A percentile compares a stretch with the other conserved stretches of the same genome.
phyloP scores from a whole-genome alignment of 768 basidiomycete genomes.

The Melanogaster broomeanus region DNA sequence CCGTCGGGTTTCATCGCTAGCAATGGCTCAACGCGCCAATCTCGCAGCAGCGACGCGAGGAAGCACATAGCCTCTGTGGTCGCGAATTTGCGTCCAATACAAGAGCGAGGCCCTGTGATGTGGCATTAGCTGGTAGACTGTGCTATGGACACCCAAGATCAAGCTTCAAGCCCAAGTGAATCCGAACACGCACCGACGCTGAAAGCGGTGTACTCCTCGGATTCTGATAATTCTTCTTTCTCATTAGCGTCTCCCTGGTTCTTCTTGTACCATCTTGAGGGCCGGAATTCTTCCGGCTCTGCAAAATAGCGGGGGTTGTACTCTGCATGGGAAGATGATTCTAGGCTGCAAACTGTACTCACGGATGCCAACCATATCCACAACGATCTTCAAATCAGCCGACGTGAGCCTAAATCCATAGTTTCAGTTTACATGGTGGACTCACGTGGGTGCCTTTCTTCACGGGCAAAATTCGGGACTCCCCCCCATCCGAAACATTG shows the following conservation, averaged over 20 bases:
- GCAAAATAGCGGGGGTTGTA: slow-evolving; percentile 38
- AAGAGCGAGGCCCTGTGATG: slow-evolving; percentile 46
- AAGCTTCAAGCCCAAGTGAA: background rate
- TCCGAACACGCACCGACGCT: slow-evolving; percentile 17
- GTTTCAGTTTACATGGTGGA: too few species aligned
- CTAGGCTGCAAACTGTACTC: slow-evolving; percentile 3
- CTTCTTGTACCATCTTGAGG: slow-evolving; percentile 39
- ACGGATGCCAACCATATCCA: slow-evolving; percentile 34
- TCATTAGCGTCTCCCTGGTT: background rate
- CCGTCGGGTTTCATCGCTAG: slow-evolving; percentile 22
- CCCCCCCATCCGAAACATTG: slow-evolving; percentile 15
- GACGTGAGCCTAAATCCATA: background rate
- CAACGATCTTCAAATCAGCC: slow-evolving; percentile 13
- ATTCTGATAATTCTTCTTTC: slow-evolving; percentile 5
- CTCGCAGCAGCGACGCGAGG: slow-evolving; percentile 50
- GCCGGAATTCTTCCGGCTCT: slow-evolving; percentile 37
- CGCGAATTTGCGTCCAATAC: slow-evolving; percentile 59
- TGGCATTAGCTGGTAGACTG: too few species aligned
- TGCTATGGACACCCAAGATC: background rate
- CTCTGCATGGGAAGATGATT: slow-evolving; percentile 29
- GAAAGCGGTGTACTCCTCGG: slow-evolving; percentile 25
- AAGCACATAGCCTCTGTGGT: slow-evolving; percentile 53
- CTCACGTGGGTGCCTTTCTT: slow-evolving; percentile 26
- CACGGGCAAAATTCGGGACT: slow-evolving; percentile 18
- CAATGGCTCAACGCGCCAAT: slow-evolving; percentile 53